A percentile compares a stretch with the other conserved stretches of the same genome.
These are phyloP conservation scores for Huntiella omanensis DNA, from an alignment of 2,329 filamentous ascomycete species.

Conservation along the genomic window DNA sequence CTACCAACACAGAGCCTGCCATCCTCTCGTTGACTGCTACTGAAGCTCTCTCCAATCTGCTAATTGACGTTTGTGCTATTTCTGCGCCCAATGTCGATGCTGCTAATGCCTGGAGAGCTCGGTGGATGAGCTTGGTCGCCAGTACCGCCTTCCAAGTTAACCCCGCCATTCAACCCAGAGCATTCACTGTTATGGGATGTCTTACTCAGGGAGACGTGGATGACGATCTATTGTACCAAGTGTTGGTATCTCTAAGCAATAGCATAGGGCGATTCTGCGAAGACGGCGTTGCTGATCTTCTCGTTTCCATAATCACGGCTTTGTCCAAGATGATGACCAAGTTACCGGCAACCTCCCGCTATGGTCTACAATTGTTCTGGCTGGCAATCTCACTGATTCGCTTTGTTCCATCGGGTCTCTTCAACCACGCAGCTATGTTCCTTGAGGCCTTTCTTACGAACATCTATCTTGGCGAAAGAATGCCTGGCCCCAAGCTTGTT, in stretches of 20 bases:
- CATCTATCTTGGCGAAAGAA: constrained; percentile 40
- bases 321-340: constrained; percentile 56
- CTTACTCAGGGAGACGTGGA: constrained; percentile 53
- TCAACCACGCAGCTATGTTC: constrained; percentile 47
- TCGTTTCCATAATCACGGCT: constrained; percentile 46
- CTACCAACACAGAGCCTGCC: constrained; percentile 24
- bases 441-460: constrained; percentile 46
- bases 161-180: constrained; percentile 48
- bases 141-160: constrained; percentile 58
- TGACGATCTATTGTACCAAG: constrained; percentile 52
- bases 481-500: constrained; percentile 40
- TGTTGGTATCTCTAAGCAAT: constrained; percentile 46
- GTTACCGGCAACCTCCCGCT: constrained; percentile 45
- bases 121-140: constrained; percentile 56
- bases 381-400: constrained; percentile 47
- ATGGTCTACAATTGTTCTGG: constrained; percentile 53
- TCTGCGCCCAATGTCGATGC: constrained; percentile 46
- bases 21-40: constrained; percentile 7
- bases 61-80: constrained; percentile 44
- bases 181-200: constrained; percentile 54
- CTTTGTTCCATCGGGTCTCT: constrained; percentile 41
- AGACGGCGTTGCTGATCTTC: constrained; percentile 46
- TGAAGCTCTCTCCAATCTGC: constrained; percentile 39
- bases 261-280: constrained; percentile 47
- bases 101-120: constrained; percentile 49